phyloP scores from a whole-genome alignment of 768 basidiomycete genomes.

The Boletus rubroflammeus region DNA sequence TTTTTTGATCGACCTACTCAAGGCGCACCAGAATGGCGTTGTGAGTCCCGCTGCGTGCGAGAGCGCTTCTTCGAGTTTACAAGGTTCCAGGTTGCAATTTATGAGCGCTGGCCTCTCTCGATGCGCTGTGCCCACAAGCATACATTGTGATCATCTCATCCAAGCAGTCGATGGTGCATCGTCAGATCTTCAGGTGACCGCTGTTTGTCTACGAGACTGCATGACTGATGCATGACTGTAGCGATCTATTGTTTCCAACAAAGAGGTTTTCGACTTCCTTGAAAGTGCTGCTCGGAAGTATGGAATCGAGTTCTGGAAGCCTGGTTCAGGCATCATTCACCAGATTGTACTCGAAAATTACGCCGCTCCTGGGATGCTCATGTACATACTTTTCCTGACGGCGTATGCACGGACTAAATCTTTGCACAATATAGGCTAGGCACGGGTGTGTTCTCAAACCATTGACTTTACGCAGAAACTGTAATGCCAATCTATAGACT shows the following conservation, averaged over 20 bases:
- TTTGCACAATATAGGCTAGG: slow-evolving; percentile 56
- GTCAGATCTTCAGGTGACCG: slow-evolving; percentile 70
- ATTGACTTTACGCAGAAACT: neutral
- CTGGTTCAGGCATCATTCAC: slow-evolving; percentile 89
- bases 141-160: slow-evolving; percentile 98
- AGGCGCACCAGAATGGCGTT: slow-evolving; percentile 67
- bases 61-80: slow-evolving; percentile 5
- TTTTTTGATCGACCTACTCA: slow-evolving; percentile 10
- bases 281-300: slow-evolving; percentile 88
- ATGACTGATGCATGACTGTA: slow-evolving; percentile 27
- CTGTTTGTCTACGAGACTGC: neutral
- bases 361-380: slow-evolving; percentile 91
- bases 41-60: slow-evolving; percentile 38
- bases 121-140: slow-evolving; percentile 85
- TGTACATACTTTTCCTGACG: slow-evolving; percentile 45
- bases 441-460: slow-evolving; percentile 51
- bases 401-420: neutral
- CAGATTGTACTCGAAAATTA: slow-evolving; percentile 99
- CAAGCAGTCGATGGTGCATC: slow-evolving; percentile 89
- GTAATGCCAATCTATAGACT: slow-evolving; percentile 51
- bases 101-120: slow-evolving; percentile 90
- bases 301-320: slow-evolving; percentile 97
- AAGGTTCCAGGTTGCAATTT: slow-evolving; percentile 73
- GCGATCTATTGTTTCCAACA: slow-evolving; percentile 83
- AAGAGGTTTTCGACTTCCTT: slow-evolving; percentile 97